Conservation (phyloP, 305 asterid species). For the Rubia peregrina region DNA sequence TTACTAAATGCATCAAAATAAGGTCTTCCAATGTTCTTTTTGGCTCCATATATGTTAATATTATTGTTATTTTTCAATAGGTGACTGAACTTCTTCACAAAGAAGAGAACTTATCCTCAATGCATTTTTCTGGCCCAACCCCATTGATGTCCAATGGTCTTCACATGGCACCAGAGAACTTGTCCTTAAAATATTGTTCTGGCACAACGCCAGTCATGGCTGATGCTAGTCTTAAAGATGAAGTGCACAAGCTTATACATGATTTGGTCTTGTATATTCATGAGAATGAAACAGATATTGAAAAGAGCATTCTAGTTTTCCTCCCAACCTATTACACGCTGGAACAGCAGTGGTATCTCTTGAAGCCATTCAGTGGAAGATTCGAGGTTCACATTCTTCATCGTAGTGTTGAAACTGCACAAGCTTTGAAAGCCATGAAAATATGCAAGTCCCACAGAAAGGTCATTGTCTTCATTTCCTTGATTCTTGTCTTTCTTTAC, state of each 20-base stretch:
- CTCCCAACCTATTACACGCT: constrained; percentile 84
- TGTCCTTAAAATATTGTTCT: constrained; percentile 59
- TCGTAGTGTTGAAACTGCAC: constrained; percentile 76
- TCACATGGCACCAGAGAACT: constrained; percentile 43
- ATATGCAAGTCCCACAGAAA: constrained; percentile 82
- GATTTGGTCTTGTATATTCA: constrained; percentile 74
- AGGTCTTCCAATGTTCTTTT: neutral
- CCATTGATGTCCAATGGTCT: constrained; percentile 61
- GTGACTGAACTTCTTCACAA: constrained; percentile 57
- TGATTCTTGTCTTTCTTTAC: constrained; percentile 6
- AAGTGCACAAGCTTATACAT: constrained; percentile 75
- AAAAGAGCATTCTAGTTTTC: constrained; percentile 86
- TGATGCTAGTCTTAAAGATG: constrained; percentile 48
- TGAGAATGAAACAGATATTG: constrained; percentile 80
- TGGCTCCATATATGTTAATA: neutral
- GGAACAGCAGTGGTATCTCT: constrained; percentile 82
- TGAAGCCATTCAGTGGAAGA: constrained; percentile 52
- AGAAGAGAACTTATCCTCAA: constrained; percentile 42
- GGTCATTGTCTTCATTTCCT: constrained; percentile 34
- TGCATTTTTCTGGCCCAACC: constrained; percentile 67
- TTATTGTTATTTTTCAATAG: constrained; percentile 31
- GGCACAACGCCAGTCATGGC: constrained; percentile 64
- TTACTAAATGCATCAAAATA: neutral
- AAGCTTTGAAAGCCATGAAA: constrained; percentile 83
- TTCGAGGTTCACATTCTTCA: constrained; percentile 93